Conservation (phyloP, 768 basidiomycete species). For the Trametes maxima region DNA sequence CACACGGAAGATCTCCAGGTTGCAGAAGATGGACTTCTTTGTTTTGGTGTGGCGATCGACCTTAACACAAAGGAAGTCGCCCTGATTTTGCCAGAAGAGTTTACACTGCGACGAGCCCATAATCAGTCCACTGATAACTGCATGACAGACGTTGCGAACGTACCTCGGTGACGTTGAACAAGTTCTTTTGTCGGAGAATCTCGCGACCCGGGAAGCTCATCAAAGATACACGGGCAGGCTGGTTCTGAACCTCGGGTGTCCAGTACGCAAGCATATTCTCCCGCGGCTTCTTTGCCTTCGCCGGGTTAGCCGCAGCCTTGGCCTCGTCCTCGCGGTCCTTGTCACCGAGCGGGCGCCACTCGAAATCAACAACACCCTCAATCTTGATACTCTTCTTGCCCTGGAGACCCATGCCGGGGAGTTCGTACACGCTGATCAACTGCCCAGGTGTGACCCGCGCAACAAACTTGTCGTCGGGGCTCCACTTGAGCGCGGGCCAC, state of each 20-base stretch:
- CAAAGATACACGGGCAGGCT: constrained; percentile 95
- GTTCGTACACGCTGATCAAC: constrained; percentile 95
- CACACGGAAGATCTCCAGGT: constrained; percentile 95
- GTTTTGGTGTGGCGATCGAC: constrained; percentile 99
- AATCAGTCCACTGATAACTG: neutral
- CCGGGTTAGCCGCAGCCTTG: constrained; percentile 34
- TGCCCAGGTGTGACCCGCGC: constrained; percentile 87
- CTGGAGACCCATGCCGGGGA: constrained; percentile 90
- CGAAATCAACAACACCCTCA: constrained; percentile 96
- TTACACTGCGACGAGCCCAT: constrained; percentile 69
- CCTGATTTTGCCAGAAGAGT: constrained; percentile 97
- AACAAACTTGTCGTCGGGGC: constrained; percentile 92
- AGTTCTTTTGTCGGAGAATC: constrained; percentile 89
- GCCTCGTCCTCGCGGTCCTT: constrained; percentile 74
- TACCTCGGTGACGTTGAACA: constrained; percentile 98
- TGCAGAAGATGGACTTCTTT: constrained; percentile 97
- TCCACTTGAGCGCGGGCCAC: constrained; percentile 98
- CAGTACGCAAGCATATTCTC: constrained; percentile 98
- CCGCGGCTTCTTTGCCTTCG: constrained; percentile 62
- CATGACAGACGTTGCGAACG: constrained; percentile 28
- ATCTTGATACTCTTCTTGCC: constrained; percentile 98
- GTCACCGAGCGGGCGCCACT: constrained; percentile 95
- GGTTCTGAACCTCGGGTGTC: constrained; percentile 96
- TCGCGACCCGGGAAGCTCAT: constrained; percentile 84
- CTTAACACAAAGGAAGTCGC: constrained; percentile 98